Evolutionary conservation across 2,329 filamentous ascomycete species (phyloP).

Genomic region (Aspergillus hortae): DNA sequence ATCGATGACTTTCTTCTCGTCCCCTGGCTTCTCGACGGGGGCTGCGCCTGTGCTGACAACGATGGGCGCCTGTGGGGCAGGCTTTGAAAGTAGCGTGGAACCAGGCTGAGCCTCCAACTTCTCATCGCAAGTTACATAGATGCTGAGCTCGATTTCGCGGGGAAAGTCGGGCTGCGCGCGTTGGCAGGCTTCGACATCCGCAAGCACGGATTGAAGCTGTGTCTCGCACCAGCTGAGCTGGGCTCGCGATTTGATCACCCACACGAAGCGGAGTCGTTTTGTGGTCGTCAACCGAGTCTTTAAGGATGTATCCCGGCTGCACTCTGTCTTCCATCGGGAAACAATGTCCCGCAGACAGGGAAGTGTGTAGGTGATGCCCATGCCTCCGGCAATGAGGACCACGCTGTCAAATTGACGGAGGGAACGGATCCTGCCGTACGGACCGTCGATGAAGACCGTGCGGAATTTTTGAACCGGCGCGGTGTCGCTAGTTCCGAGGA

Average conservation of each 20-base stretch:
- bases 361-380: conserved; percentile 57
- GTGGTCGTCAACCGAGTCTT: conserved; percentile 37
- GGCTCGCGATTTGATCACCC: conserved; percentile 55
- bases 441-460: conserved; percentile 51
- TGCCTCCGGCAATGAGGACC: conserved; percentile 57
- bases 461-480: conserved; percentile 16
- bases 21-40: background rate
- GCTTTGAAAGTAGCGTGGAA: conserved; percentile 24
- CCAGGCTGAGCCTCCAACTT: conserved; percentile 31
- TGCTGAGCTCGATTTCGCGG: conserved; percentile 48
- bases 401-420: conserved; percentile 60
- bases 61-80: background rate
- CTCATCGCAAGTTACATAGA: conserved; percentile 56
- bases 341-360: conserved; percentile 57
- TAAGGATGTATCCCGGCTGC: conserved; percentile 6
- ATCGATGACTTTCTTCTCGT: conserved; percentile 18
- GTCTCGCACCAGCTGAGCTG: conserved; percentile 53
- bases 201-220: conserved; percentile 46
- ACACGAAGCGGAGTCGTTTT: conserved; percentile 53
- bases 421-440: conserved; percentile 50
- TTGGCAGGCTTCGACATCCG: conserved; percentile 40
- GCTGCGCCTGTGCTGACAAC: background rate
- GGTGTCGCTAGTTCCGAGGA: conserved; percentile 17
- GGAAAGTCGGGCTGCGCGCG: conserved; percentile 27
- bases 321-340: conserved; percentile 41